These are phyloP conservation scores for Triticum dicoccoides DNA, from an alignment of 176 grass and related monocot species.

Conservation along the genomic window DNA sequence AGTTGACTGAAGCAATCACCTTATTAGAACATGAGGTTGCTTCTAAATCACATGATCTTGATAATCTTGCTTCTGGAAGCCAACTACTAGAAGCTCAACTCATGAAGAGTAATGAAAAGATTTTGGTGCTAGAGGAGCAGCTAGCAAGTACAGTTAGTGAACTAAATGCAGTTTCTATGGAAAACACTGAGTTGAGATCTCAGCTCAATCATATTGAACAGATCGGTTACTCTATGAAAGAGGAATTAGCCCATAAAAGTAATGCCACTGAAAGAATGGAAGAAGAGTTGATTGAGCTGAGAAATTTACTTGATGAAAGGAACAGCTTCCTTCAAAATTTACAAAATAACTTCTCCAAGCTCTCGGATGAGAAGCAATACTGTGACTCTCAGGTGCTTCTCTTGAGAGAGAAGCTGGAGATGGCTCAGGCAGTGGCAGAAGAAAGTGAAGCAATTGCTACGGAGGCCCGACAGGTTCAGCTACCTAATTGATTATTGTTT, in stretches of 20 bases:
- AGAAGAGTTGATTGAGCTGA: slow-evolving; percentile 51
- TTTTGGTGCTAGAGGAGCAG: slow-evolving; percentile 47
- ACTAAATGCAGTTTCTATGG: slow-evolving; percentile 36
- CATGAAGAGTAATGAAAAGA: slow-evolving; percentile 41
- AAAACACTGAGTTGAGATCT: slow-evolving; percentile 69
- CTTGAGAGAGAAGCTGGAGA: slow-evolving; percentile 75
- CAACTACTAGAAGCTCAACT: slow-evolving; percentile 54
- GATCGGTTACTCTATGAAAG: slow-evolving; percentile 46
- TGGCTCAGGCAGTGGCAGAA: slow-evolving; percentile 73
- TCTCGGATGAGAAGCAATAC: slow-evolving; percentile 48
- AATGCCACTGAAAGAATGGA: slow-evolving; percentile 45
- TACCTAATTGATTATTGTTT: slow-evolving; percentile 21
- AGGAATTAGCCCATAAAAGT: slow-evolving; percentile 50
- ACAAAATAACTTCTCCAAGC: slow-evolving; percentile 48
- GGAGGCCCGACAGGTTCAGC: slow-evolving; percentile 76
- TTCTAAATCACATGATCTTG: slow-evolving; percentile 52
- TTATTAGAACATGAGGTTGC: slow-evolving; percentile 49
- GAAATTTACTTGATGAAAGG: slow-evolving; percentile 35
- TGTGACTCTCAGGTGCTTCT: slow-evolving; percentile 47
- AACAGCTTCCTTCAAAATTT: slow-evolving; percentile 30
- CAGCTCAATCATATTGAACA: slow-evolving; percentile 41
- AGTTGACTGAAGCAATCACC: slow-evolving; percentile 49
- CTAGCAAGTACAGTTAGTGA: slow-evolving; percentile 54
- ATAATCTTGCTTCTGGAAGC: slow-evolving; percentile 37
- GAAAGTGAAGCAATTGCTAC: slow-evolving; percentile 90